These are phyloP conservation scores for Pyrenophora seminiperda DNA, from an alignment of 2,329 filamentous ascomycete genomes.

Conservation along the genomic window DNA sequence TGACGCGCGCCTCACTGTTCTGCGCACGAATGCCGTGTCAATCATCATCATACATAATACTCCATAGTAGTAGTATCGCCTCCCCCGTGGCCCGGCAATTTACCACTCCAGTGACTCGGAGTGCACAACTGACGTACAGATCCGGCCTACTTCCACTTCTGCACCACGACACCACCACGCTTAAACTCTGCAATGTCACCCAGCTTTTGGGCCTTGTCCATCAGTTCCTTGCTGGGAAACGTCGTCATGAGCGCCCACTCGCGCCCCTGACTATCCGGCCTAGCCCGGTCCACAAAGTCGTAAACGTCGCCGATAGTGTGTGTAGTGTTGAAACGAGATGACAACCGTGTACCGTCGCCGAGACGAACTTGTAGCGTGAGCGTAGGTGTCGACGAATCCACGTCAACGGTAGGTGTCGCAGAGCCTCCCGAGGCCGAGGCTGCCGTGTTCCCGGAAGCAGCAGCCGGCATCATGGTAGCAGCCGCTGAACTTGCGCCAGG, in stretches of 20 bases:
- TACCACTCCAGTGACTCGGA: neutral
- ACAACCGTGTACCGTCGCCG: slow-evolving; percentile 75
- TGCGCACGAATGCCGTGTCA: too few species aligned
- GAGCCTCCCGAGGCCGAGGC: slow-evolving; percentile 40
- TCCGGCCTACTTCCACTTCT: slow-evolving; percentile 56
- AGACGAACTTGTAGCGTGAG: slow-evolving; percentile 77
- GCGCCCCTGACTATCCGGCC: slow-evolving; percentile 61
- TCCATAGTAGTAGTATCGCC: too few species aligned
- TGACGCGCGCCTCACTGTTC: neutral
- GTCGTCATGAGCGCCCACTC: slow-evolving; percentile 78
- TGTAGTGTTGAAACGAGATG: slow-evolving; percentile 80
- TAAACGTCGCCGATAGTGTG: slow-evolving; percentile 81
- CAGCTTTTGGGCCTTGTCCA: slow-evolving; percentile 62
- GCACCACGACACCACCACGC: slow-evolving; percentile 60
- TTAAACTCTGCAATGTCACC: slow-evolving; percentile 58
- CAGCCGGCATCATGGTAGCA: slow-evolving; percentile 41
- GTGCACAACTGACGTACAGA: neutral
- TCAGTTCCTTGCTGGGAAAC: slow-evolving; percentile 81
- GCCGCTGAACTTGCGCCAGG: slow-evolving; percentile 60
- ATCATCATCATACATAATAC: too few species aligned
- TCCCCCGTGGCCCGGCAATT: neutral
- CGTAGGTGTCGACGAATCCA: slow-evolving; percentile 71
- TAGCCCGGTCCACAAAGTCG: slow-evolving; percentile 71
- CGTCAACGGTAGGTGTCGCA: slow-evolving; percentile 51
- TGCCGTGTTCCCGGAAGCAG: slow-evolving; percentile 39